Percentiles rank a stretch among this genome's conserved stretches.
Evolutionary conservation across 768 basidiomycete genomes (phyloP).

Genomic region (Sporobolomyces phaffii): DNA sequence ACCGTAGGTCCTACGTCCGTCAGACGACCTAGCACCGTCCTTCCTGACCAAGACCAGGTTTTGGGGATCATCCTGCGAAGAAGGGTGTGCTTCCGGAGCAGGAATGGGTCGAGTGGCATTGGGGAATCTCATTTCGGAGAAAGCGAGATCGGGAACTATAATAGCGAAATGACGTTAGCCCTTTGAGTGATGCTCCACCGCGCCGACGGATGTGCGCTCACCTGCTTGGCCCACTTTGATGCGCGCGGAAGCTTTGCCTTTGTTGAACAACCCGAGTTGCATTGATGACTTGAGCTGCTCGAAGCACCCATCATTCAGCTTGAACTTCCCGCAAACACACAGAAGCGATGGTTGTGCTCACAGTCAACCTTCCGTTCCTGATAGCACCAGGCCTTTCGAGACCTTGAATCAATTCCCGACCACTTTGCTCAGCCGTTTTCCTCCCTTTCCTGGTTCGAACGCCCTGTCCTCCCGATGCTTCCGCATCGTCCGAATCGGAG

Average conservation of each 20-base stretch:
- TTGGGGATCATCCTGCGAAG: too few species aligned
- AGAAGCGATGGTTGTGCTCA: neutral
- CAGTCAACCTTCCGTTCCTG: slow-evolving; percentile 3
- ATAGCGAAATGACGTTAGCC: too few species aligned
- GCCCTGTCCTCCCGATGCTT: neutral
- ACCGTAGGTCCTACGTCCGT: slow-evolving; percentile 3
- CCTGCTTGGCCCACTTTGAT: slow-evolving; percentile 15
- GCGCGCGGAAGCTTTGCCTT: slow-evolving; percentile 28
- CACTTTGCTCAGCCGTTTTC: neutral
- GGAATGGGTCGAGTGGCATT: slow-evolving; percentile 12
- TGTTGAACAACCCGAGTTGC: slow-evolving; percentile 34
- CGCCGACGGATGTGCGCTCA: neutral
- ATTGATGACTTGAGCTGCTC: slow-evolving; percentile 17
- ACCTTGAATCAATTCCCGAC: slow-evolving; percentile 8
- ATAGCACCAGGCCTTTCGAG: slow-evolving; percentile 4
- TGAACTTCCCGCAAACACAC: neutral
- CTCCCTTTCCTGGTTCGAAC: neutral
- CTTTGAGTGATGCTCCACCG: neutral
- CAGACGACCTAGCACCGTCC: neutral
- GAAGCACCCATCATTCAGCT: neutral
- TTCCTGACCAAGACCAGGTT: neutral
- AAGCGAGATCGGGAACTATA: slow-evolving; percentile 33
- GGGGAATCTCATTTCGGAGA: slow-evolving; percentile 34
- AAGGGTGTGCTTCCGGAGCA: too few species aligned
- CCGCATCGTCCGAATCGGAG: neutral